These are phyloP conservation scores for Didymella keratinophila DNA, from an alignment of 2,329 filamentous ascomycete genomes.

Conservation along the genomic window DNA sequence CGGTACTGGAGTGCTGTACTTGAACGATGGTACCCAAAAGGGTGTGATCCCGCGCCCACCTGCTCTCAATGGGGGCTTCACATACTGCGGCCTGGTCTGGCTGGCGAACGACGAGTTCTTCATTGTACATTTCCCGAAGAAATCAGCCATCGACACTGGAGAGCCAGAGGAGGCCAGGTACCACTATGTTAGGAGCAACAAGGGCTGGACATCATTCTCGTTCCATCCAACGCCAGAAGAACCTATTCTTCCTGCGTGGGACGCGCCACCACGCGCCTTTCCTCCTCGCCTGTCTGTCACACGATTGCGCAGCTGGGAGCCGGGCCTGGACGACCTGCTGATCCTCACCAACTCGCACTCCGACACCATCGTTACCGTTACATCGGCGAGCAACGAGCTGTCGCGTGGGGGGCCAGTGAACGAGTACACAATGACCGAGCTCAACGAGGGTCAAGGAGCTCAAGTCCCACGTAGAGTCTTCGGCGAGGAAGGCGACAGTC, in stretches of 20 bases:
- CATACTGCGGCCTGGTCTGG: slow-evolving; percentile 85
- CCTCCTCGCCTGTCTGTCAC: slow-evolving; percentile 80
- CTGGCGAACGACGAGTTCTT: slow-evolving; percentile 88
- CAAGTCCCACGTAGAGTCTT: slow-evolving; percentile 59
- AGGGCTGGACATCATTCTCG: slow-evolving; percentile 65
- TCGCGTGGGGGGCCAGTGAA: slow-evolving; percentile 67
- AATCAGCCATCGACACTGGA: slow-evolving; percentile 52
- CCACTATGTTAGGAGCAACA: slow-evolving; percentile 73
- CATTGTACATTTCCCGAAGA: slow-evolving; percentile 66
- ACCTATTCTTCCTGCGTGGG: slow-evolving; percentile 32
- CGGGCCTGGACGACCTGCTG: slow-evolving; percentile 80
- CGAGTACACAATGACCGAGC: slow-evolving; percentile 78
- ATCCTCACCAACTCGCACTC: slow-evolving; percentile 83
- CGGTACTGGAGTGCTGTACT: slow-evolving; percentile 83
- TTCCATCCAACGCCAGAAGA: slow-evolving; percentile 76
- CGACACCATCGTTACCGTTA: slow-evolving; percentile 80
- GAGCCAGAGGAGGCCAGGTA: slow-evolving; percentile 71
- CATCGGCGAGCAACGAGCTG: slow-evolving; percentile 73
- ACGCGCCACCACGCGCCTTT: slow-evolving; percentile 64
- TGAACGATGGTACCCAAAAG: slow-evolving; percentile 78
- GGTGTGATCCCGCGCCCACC: slow-evolving; percentile 81
- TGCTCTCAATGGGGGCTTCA: slow-evolving; percentile 66
- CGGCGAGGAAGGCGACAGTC: slow-evolving; percentile 69
- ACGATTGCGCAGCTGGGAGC: slow-evolving; percentile 80
- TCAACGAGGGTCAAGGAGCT: slow-evolving; percentile 76